Evolutionary conservation across 129 eudicot species (phyloP), one percentile per base, ranked within the genome.

Genomic region (Tagetes patula): DNA sequence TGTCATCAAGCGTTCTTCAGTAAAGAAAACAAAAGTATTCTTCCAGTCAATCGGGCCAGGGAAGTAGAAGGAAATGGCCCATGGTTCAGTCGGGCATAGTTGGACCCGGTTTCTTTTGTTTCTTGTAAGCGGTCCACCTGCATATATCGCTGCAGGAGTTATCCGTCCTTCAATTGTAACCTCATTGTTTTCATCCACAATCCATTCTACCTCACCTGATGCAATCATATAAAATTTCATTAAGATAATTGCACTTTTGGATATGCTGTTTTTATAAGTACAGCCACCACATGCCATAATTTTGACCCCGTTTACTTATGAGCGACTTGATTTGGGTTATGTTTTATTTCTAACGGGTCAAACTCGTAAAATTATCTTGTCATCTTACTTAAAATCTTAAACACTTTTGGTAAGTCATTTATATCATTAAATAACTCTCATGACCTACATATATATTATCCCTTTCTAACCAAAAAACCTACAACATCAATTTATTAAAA

Each of bases 11-110:
- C 45, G 41, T 0, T 43, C 8, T 2, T 72, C 42, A 6, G 41
- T 71, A 71, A 47, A 78, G 1, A 11, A 0, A 41, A 52, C 41
- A 1, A 8, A 2, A 53, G 67, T 0, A 3, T 67, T 78, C 67
- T 49, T 14, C 77, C 73, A 64, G 2, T 54, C 61, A 8, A 78
- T 67, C 1, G 61, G 77, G 10, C 67, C 72, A 6, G 82, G 77
- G 39, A 78, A 37, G 61, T 34, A 0, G 42, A 78, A 78, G 20
- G 72, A 33, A 43, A 78, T 64, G 49, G 48, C 67, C 82, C 82
- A 78, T 13, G 59, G 63, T 42, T 52, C 66, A n/a, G 49, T 71
- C 8, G 77, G 77, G 72, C 72, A 50, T 48, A 52, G 10, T 10
- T 70, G 53, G 33, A 59, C 64, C 9, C 58, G 71, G 13, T 64